These are phyloP conservation scores for Eutrema salsugineum DNA, from an alignment of 441 rosid species.

Conservation along the genomic window DNA sequence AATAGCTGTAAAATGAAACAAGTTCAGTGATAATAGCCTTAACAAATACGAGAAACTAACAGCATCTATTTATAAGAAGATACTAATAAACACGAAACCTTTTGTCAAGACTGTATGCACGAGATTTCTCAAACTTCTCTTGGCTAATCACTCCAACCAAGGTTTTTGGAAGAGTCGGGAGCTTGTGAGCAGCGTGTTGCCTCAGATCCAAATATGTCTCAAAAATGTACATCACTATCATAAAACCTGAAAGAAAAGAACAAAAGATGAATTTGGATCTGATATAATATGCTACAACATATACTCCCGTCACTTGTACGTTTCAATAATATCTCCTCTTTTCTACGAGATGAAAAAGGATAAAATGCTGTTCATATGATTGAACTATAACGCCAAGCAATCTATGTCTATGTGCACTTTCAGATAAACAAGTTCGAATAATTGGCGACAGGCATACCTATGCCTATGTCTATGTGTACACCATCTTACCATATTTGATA, in stretches of 20 bases:
- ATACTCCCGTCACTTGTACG: not conserved
- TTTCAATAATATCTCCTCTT: not conserved
- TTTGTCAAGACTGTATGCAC: slow-evolving; percentile 93
- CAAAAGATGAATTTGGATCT: not conserved
- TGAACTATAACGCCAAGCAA: not conserved
- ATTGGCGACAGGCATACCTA: not conserved
- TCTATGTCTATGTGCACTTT: not conserved
- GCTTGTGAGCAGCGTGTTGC: slow-evolving; percentile 76
- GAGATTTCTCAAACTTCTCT: slow-evolving; percentile 85
- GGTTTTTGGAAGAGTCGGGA: slow-evolving; percentile 81
- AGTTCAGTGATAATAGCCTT: not conserved
- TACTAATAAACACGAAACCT: slow-evolving; percentile 42
- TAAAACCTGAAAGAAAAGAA: slow-evolving; percentile 56
- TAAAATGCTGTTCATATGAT: not conserved
- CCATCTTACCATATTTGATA: not conserved
- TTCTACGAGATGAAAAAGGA: not conserved
- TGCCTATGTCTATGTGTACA: not conserved
- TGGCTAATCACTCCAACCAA: slow-evolving; percentile 87
- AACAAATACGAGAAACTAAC: not conserved
- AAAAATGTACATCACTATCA: slow-evolving; percentile 83
- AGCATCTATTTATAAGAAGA: not conserved
- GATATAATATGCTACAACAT: not conserved
- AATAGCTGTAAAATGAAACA: slow-evolving; percentile 50
- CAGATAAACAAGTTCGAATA: not conserved
- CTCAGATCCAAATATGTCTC: slow-evolving; percentile 86